These are phyloP conservation scores for Boletus vinaceobasis DNA, from an alignment of 768 basidiomycete genomes.

Conservation along the genomic window DNA sequence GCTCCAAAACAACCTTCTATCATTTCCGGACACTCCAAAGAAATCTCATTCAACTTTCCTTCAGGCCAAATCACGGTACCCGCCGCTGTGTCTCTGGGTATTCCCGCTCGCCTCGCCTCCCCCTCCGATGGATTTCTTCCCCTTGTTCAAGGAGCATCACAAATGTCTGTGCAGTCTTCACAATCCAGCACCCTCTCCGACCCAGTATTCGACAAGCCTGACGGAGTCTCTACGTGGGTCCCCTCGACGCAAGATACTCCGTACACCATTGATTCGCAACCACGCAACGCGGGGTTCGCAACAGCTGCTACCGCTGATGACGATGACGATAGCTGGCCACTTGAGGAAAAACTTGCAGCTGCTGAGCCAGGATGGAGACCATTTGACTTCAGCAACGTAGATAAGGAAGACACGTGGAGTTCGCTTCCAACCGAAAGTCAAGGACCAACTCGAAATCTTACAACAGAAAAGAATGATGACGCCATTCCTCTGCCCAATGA, in stretches of 20 bases:
- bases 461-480: slow-evolving; percentile 8
- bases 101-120: slow-evolving; percentile 35
- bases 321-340: slow-evolving; percentile 68
- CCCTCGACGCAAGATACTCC: slow-evolving; percentile 60
- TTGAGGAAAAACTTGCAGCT: slow-evolving; percentile 59
- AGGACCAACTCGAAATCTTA: slow-evolving; percentile 26
- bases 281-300: slow-evolving; percentile 9
- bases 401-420: slow-evolving; percentile 78
- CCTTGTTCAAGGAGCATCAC: slow-evolving; percentile 29
- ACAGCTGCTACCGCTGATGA: slow-evolving; percentile 28
- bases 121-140: slow-evolving; percentile 13
- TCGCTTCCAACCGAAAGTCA: slow-evolving; percentile 61
- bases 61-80: slow-evolving; percentile 42
- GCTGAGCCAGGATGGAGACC: slow-evolving; percentile 58
- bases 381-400: slow-evolving; percentile 47
- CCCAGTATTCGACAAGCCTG: slow-evolving; percentile 46
- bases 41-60: slow-evolving; percentile 34
- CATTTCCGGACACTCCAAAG: slow-evolving; percentile 22
- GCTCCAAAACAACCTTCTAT: slow-evolving; percentile 13
- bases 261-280: slow-evolving; percentile 41
- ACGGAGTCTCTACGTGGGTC: slow-evolving; percentile 50
- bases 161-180: slow-evolving; percentile 50
- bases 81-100: slow-evolving; percentile 43
- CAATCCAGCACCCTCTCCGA: slow-evolving; percentile 52
- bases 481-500: not conserved